Evolutionary conservation across 2,329 filamentous ascomycete genomes (phyloP), one percentile per base, ranked within the genome.

Genomic region (Coniochaeta ligniaria): DNA sequence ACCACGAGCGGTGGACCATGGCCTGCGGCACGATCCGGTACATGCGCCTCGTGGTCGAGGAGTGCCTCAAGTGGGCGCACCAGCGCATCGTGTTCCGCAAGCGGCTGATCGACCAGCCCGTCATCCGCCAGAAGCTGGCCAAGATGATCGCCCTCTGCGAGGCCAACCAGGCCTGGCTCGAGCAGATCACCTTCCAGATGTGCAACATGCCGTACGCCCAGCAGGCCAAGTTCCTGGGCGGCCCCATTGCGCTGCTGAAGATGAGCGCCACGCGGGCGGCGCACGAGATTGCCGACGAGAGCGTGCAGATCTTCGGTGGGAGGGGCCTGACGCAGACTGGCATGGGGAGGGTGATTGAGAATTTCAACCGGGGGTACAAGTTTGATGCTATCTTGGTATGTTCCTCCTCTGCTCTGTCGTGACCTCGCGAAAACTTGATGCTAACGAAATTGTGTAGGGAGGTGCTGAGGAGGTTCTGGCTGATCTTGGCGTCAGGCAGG

Each of bases 151-250:
- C 89, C 5, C 85, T 90, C 57, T 83, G 86, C 66, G 91, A 96
- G 74, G 82, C 89, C n/a, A 88, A 90, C 75, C 91, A 96, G 73
- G 84, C 91, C 22, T 96, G 90, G 90, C 83, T 95, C 57, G 91
- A 96, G 73, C 85, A 84, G 47, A 87, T 95, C 70, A 92, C 91
- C 22, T 91, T 92, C 78, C 91, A 96, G 72, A 96, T 96, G 91
- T 89, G 83, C 77, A 81, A 91, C 72, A 91, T 96, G 89, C 83
- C 83, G 36, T 95, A 96, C 74, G 80, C 83, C 59, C 77, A 94
- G 71, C 91, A 96, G 73, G 80, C 88, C 26, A 85, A 85, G 69
- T 82, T 89, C 67, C 83, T 96, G 1, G 89, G 88, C 59, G 92
- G 92, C 0, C 91, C 91, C 31, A 92, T 96, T 64, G 91, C 87